Percentiles rank a stretch among this genome's conserved stretches.
phyloP scores from a whole-genome alignment of 306 rosid genomes.

The cucumber (Cucumis sativus) region DNA sequence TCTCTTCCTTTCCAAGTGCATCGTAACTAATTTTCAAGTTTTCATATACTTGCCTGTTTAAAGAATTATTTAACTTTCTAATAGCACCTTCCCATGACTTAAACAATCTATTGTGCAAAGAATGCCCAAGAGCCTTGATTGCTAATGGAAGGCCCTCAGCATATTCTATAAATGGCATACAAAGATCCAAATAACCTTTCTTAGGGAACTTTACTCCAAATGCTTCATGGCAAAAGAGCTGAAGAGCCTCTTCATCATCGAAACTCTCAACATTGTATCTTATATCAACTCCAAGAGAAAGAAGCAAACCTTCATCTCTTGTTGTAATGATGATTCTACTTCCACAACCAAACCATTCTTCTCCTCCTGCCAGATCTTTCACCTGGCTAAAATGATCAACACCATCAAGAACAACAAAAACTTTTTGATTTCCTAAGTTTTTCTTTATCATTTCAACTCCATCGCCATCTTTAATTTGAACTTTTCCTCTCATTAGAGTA shows the following conservation, averaged over 20 bases:
- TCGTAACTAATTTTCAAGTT: constrained; percentile 5
- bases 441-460: background rate
- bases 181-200: background rate
- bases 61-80: background rate
- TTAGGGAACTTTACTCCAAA: background rate
- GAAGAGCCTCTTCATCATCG: constrained; percentile 7
- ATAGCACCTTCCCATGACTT: background rate
- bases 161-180: background rate
- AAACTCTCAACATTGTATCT: background rate
- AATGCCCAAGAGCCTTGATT: background rate
- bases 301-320: constrained; percentile 1
- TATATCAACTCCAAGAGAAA: background rate
- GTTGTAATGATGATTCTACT: constrained; percentile 13
- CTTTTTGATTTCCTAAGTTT: background rate
- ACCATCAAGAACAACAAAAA: constrained; percentile 12
- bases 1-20: background rate
- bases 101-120: background rate
- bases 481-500: background rate
- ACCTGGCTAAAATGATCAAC: background rate
- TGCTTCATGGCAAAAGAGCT: constrained; percentile 1
- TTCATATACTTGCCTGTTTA: background rate
- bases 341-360: background rate
- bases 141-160: constrained; percentile 9
- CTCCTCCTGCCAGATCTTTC: background rate
- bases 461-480: background rate